Percentiles rank a stretch among this genome's conserved stretches.
Evolutionary conservation across 495 filamentous ascomycete species (phyloP).

Genomic region (Penicillium cinerascens): DNA sequence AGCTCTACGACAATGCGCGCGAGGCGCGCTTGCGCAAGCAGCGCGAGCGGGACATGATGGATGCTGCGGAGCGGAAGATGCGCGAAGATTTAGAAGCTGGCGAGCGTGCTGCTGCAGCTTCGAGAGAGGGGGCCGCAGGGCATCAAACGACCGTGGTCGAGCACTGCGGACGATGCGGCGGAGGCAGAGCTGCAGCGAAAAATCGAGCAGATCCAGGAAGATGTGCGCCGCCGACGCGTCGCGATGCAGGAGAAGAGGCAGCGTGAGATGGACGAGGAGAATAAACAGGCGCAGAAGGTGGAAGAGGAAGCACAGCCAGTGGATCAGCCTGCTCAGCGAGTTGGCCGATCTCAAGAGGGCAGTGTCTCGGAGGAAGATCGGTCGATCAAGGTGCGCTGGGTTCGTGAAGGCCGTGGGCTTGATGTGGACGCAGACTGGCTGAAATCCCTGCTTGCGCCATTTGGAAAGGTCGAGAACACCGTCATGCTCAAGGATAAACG

Average conservation of each 20-base stretch:
- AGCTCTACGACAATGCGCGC: constrained; percentile 67
- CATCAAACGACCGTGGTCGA: constrained; percentile 45
- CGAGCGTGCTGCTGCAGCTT: constrained; percentile 46
- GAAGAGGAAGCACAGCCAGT: constrained; percentile 31
- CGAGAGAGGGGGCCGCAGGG: constrained; percentile 29
- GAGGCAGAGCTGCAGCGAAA: constrained; percentile 58
- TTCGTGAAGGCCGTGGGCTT: constrained; percentile 42
- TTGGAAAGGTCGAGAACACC: constrained; percentile 54
- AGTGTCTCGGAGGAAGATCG: constrained; percentile 56
- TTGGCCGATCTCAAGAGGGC: constrained; percentile 41
- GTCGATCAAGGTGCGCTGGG: constrained; percentile 58
- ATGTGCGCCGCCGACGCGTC: constrained; percentile 51
- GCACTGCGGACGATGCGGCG: constrained; percentile 44
- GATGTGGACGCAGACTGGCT: constrained; percentile 46
- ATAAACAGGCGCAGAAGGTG: neutral
- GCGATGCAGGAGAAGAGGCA: constrained; percentile 48
- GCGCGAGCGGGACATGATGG: constrained; percentile 62
- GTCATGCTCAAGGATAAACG: constrained; percentile 56
- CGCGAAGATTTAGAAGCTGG: constrained; percentile 69
- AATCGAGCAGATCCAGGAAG: constrained; percentile 61
- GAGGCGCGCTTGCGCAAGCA: constrained; percentile 58
- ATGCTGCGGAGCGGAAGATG: constrained; percentile 66
- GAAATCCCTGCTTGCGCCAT: constrained; percentile 44
- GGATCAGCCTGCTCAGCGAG: constrained; percentile 33
- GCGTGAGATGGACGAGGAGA: constrained; percentile 28